These are phyloP conservation scores for Tylopilus sp. DNA, from an alignment of 768 basidiomycete species.

Conservation along the genomic window DNA sequence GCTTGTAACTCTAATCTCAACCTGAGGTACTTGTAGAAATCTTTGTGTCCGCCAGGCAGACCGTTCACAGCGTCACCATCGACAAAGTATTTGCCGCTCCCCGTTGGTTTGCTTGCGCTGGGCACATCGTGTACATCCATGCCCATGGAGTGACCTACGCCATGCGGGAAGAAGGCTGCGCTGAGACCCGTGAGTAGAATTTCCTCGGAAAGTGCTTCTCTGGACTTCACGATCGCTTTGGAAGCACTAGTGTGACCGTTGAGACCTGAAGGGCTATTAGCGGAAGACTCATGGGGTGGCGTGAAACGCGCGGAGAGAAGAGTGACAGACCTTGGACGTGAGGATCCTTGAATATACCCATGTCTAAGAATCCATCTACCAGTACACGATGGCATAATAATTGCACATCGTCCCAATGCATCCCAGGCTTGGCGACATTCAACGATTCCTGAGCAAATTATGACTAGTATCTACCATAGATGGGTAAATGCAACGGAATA, in stretches of 20 bases:
- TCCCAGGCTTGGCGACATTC: conserved; percentile 63
- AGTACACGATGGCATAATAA: conserved; percentile 78
- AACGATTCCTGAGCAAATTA: conserved; percentile 58
- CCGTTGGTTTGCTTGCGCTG: conserved; percentile 68
- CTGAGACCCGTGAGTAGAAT: conserved; percentile 76
- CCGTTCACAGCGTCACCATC: conserved; percentile 77
- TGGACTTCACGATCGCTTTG: conserved; percentile 9
- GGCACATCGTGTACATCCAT: conserved; percentile 95
- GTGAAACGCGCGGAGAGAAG: not conserved
- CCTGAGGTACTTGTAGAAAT: conserved; percentile 78
- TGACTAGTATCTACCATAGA: not conserved
- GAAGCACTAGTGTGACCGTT: not conserved
- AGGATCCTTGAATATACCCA: conserved; percentile 83
- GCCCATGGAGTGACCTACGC: conserved; percentile 86
- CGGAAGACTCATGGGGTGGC: not conserved
- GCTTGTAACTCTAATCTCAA: conserved; percentile 67
- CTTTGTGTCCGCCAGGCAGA: conserved; percentile 53
- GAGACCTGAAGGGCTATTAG: conserved; percentile 1
- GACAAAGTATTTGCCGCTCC: conserved; percentile 53
- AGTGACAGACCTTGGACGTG: conserved; percentile 32
- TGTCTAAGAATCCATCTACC: conserved; percentile 73
- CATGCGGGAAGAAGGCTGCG: conserved; percentile 92
- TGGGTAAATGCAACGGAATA: not conserved
- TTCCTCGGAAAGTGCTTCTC: conserved; percentile 33
- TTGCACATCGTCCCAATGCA: conserved; percentile 90